A percentile compares a stretch with the other conserved stretches of the same genome.
Evolutionary conservation across 352 stramenopile species (phyloP).

Genomic region (Plasmopara halstedii): DNA sequence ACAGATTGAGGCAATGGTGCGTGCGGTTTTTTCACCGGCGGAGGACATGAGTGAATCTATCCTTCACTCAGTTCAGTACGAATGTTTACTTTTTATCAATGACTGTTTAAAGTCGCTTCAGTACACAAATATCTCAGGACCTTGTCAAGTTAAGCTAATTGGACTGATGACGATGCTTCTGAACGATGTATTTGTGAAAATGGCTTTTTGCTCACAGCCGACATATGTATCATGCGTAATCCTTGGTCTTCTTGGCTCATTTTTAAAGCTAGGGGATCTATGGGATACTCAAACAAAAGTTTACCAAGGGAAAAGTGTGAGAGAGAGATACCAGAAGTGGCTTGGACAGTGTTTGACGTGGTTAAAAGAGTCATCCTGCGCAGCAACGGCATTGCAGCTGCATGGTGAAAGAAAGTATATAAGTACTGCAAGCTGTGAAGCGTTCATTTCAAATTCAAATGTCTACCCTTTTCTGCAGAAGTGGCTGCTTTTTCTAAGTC

Average conservation of each 20-base stretch:
- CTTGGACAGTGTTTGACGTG: conserved; percentile 14
- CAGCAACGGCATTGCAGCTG: conserved; percentile 18
- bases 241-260: conserved; percentile 26
- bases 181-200: conserved; percentile 6
- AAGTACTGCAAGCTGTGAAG: conserved; percentile 14
- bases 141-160: conserved; percentile 4
- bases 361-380: conserved; percentile 20
- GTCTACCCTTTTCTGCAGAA: conserved; percentile 51
- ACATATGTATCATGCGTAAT: conserved; percentile 42
- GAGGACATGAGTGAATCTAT: background rate
- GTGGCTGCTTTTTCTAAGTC: conserved; percentile 36
- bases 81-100: conserved; percentile 28
- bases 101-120: conserved; percentile 19
- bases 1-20: conserved; percentile 8
- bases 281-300: conserved; percentile 3
- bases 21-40: conserved; percentile 1
- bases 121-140: background rate
- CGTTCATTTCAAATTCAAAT: conserved; percentile 31
- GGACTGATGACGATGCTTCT: conserved; percentile 16
- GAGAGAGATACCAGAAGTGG: conserved; percentile 16
- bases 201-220: conserved; percentile 20
- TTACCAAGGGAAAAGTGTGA: background rate
- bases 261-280: conserved; percentile 13
- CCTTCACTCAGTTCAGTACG: conserved; percentile 20
- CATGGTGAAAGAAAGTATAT: conserved; percentile 10